Evolutionary conservation across 2,329 filamentous ascomycete genomes (phyloP), one percentile per base, ranked within the genome.

Genomic region (Didymella segeticola): DNA sequence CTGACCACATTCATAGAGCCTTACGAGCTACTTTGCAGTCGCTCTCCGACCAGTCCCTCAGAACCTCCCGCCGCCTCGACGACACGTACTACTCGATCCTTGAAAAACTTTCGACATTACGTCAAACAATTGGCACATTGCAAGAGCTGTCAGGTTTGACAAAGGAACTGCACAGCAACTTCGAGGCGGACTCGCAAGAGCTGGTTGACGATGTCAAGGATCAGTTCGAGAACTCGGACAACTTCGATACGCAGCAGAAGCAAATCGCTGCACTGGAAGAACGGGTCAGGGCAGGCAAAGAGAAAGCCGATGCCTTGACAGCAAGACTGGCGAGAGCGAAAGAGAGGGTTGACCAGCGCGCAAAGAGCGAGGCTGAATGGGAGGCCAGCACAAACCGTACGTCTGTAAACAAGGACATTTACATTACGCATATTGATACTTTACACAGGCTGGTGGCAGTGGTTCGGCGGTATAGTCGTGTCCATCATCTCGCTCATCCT

Each of bases 61-160:
- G 80, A 19, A 85, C 86, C 20, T 89, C 86, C 14, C 80, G 82
- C 56, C 83, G 83, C 27, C 83, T 93, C 34, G 89, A 93, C 70
- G 84, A 89, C 53, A 87, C 87, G 3, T 93, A 92, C 75, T 89
- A 89, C 60, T 83, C 85, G 0, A 83, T 92, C 9, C 79, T 91
- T 25, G 86, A 90, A 68, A 90, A 88, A 67, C 80, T 89, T 42
- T 82, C 82, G 43, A 73, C 80, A 1, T 77, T 93, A 30, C 86
- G 88, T 47, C 82, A 79, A 61, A 90, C 86, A 1, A 83, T 92
- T 31, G 72, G 79, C 5, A 82, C 82, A 2, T 77, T 93, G 23
- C 86, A 86, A 65, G 85, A 89, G 61, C 80, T 93, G n/a, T 85
- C 87, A 0, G 77, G 78, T 25, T 78, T 84, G 63, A 86, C 87